Conservation (phyloP, 805 yeast species). For the Starmerella powellii region DNA sequence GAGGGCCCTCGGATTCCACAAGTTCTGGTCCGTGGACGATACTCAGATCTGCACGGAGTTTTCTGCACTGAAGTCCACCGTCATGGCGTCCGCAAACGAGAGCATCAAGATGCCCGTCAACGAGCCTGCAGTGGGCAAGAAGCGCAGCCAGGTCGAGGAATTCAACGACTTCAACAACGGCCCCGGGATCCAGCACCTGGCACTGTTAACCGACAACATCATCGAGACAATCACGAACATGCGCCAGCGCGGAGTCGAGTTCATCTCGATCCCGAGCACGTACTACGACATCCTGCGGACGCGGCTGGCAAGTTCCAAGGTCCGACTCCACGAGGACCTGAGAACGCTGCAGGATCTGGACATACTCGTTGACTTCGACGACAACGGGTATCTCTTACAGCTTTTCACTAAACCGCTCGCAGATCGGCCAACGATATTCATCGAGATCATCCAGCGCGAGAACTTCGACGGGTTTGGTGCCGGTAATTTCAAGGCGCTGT, state of each 20-base stretch:
- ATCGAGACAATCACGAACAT: slow-evolving; percentile 42
- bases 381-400: slow-evolving; percentile 64
- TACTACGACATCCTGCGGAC: slow-evolving; percentile 45
- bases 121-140: slow-evolving; percentile 63
- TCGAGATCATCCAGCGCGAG: slow-evolving; percentile 69
- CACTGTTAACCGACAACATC: slow-evolving; percentile 53
- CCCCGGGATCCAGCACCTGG: slow-evolving; percentile 78
- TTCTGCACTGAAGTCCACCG: slow-evolving; percentile 60
- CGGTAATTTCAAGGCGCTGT: slow-evolving; percentile 73
- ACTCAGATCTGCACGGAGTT: slow-evolving; percentile 55
- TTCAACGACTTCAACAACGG: slow-evolving; percentile 63
- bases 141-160: slow-evolving; percentile 71
- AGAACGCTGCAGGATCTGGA: slow-evolving; percentile 39
- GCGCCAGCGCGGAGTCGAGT: slow-evolving; percentile 54
- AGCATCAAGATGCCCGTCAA: slow-evolving; percentile 68
- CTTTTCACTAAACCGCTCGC: slow-evolving; percentile 64
- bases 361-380: slow-evolving; percentile 67
- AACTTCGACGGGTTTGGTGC: slow-evolving; percentile 82
- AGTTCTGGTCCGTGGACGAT: slow-evolving; percentile 80
- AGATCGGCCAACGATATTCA: slow-evolving; percentile 70
- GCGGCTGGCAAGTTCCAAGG: slow-evolving; percentile 36
- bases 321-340: slow-evolving; percentile 43
- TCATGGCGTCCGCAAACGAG: slow-evolving; percentile 60
- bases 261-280: slow-evolving; percentile 45
- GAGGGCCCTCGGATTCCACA: slow-evolving; percentile 55